phyloP scores from a whole-genome alignment of 768 basidiomycete species.

The Russula sp. region DNA sequence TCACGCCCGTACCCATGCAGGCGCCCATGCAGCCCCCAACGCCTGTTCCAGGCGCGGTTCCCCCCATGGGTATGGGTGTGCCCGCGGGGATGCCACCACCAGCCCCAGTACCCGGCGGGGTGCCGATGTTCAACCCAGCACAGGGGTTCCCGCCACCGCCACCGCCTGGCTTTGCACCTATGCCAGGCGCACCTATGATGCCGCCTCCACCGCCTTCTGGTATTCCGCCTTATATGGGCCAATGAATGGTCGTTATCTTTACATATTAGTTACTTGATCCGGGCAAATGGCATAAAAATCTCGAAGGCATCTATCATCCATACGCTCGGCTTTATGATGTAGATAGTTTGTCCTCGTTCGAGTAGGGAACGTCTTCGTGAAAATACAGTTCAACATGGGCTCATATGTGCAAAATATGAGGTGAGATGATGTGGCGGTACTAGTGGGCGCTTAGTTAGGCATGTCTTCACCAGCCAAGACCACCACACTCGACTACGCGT shows the following conservation, averaged over 20 bases:
- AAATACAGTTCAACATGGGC: no score
- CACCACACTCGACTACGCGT: constrained; percentile 11
- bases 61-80: constrained; percentile 20
- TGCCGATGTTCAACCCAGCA: constrained; percentile 41
- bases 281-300: not conserved
- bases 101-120: constrained; percentile 30
- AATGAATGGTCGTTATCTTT: constrained; percentile 7
- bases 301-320: not conserved
- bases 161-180: constrained; percentile 54
- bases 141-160: constrained; percentile 57
- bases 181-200: constrained; percentile 36
- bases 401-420: no score
- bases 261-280: constrained; percentile 5
- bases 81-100: constrained; percentile 9
- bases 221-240: constrained; percentile 14
- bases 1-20: constrained; percentile 54
- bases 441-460: not conserved
- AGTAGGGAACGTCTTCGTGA: not conserved
- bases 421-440: not conserved
- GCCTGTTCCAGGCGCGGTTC: constrained; percentile 41
- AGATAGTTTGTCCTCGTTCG: not conserved
- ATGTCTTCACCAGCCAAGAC: not conserved
- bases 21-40: not conserved
- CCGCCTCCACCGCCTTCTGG: constrained; percentile 37
- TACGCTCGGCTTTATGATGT: not conserved